Evolutionary conservation across 1,139 yeast genomes (phyloP).

Genomic region (Pichia sp.): DNA sequence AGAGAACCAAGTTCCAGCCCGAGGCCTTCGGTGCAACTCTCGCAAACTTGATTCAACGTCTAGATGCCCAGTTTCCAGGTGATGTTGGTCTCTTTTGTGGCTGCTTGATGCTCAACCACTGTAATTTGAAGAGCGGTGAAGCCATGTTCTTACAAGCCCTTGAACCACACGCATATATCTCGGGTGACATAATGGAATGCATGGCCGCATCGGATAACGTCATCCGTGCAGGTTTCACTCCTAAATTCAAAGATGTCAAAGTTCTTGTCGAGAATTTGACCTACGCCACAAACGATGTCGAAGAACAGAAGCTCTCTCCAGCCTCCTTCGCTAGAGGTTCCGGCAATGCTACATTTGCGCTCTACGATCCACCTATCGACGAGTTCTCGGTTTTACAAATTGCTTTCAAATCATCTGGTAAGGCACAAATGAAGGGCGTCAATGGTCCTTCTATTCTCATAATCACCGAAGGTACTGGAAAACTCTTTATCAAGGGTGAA

Average conservation of each 20-base stretch:
- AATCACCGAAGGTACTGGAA: conserved; percentile 77
- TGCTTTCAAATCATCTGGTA: conserved; percentile 39
- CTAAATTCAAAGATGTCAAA: conserved; percentile 92
- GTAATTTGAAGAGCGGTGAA: conserved; percentile 80
- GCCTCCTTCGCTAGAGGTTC: conserved; percentile 60
- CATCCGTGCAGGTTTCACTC: conserved; percentile 97
- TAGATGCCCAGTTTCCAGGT: conserved; percentile 83
- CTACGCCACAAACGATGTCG: conserved; percentile 82
- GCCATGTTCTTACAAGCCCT: conserved; percentile 96
- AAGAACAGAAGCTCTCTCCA: conserved; percentile 80
- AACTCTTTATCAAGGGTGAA: conserved; percentile 43
- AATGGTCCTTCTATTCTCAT: conserved; percentile 88
- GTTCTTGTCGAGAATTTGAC: conserved; percentile 89
- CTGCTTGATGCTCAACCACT: conserved; percentile 85
- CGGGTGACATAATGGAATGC: conserved; percentile 96
- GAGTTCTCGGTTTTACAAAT: conserved; percentile 92
- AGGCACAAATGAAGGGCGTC: conserved; percentile 50
- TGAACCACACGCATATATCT: conserved; percentile 96
- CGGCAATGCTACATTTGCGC: conserved; percentile 63
- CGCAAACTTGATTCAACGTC: conserved; percentile 67
- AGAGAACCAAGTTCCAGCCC: conserved; percentile 55
- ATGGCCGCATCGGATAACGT: conserved; percentile 99
- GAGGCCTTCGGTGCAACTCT: conserved; percentile 48
- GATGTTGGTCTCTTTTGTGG: conserved; percentile 97
- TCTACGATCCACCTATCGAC: conserved; percentile 94